Evolutionary conservation across 2,329 filamentous ascomycete genomes (phyloP).

Genomic region (Graphilbum sp.): DNA sequence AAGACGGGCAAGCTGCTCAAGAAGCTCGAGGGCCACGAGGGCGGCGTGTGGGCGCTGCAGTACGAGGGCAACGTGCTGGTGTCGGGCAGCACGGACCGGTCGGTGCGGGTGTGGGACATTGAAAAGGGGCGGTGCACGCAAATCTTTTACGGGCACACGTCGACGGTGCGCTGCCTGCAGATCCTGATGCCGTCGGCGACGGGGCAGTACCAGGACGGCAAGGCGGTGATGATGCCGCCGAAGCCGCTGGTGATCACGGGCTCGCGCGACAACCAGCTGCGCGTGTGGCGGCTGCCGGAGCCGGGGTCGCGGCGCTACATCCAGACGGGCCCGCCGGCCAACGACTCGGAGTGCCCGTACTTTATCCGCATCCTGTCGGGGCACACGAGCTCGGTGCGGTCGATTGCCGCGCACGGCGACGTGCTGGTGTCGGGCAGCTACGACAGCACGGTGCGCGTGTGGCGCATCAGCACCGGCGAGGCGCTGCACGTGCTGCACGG

Average conservation of each 20-base stretch:
- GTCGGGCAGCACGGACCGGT: constrained; percentile 88
- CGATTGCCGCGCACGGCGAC: constrained; percentile 87
- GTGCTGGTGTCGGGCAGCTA: constrained; percentile 96
- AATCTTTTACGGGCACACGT: constrained; percentile 94
- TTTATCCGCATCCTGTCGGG: constrained; percentile 78
- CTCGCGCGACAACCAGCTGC: constrained; percentile 81
- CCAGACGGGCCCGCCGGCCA: constrained; percentile 59
- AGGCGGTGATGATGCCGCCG: constrained; percentile 74
- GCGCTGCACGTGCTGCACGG: constrained; percentile 69
- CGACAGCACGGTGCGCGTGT: constrained; percentile 86
- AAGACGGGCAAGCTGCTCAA: constrained; percentile 76
- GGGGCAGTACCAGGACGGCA: constrained; percentile 53
- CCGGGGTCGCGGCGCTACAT: constrained; percentile 62
- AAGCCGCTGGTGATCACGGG: constrained; percentile 95
- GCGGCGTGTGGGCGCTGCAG: constrained; percentile 92
- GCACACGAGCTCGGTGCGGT: constrained; percentile 85
- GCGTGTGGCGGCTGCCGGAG: constrained; percentile 87
- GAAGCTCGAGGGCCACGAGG: constrained; percentile 83
- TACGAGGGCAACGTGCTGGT: constrained; percentile 92
- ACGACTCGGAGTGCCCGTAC: constrained; percentile 74
- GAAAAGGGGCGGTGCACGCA: constrained; percentile 84
- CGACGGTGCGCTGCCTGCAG: constrained; percentile 87
- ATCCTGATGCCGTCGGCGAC: constrained; percentile 79
- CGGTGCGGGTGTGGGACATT: constrained; percentile 99
- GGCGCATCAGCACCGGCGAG: constrained; percentile 94